A percentile compares a stretch with the other conserved stretches of the same genome.
phyloP scores from a whole-genome alignment of 768 basidiomycete species.

The Suillus subalutaceus region DNA sequence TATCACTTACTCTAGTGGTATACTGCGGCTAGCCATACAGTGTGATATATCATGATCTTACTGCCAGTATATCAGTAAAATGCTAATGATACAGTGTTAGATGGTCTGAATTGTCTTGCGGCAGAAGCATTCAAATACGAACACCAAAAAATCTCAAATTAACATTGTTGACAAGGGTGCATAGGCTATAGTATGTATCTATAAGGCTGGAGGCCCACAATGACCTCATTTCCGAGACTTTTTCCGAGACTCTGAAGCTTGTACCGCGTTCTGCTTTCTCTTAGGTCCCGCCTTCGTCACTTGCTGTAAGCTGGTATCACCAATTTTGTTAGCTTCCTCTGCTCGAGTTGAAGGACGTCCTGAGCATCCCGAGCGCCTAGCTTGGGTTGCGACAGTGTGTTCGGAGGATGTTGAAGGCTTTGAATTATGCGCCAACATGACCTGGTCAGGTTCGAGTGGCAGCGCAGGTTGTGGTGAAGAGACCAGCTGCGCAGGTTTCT shows the following conservation, averaged over 20 bases:
- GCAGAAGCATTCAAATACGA: neutral
- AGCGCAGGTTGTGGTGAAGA: too few relatives aligned
- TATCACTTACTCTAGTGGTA: conserved; percentile 1
- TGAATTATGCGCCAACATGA: neutral
- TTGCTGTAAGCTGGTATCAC: neutral
- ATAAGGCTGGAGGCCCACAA: neutral
- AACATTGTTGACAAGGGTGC: neutral
- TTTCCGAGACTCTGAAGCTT: neutral
- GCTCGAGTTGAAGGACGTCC: neutral
- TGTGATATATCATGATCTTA: conserved; percentile 1
- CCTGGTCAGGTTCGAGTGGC: neutral
- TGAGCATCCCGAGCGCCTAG: neutral
- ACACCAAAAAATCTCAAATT: conserved; percentile 3
- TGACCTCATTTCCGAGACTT: neutral
- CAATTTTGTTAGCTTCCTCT: neutral
- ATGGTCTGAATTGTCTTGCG: neutral
- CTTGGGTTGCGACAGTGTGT: neutral
- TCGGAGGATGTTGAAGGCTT: neutral
- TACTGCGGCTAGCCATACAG: neutral
- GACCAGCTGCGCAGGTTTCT: too few relatives aligned
- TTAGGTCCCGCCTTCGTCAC: neutral
- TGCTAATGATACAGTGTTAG: conserved; percentile 1
- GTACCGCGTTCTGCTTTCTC: neutral
- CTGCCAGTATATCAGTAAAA: neutral
- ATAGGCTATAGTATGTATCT: neutral